Percentiles rank a stretch among this genome's conserved stretches.
phyloP scores from a whole-genome alignment of 2,329 filamentous ascomycete species.

The Penicillium brasilianum region DNA sequence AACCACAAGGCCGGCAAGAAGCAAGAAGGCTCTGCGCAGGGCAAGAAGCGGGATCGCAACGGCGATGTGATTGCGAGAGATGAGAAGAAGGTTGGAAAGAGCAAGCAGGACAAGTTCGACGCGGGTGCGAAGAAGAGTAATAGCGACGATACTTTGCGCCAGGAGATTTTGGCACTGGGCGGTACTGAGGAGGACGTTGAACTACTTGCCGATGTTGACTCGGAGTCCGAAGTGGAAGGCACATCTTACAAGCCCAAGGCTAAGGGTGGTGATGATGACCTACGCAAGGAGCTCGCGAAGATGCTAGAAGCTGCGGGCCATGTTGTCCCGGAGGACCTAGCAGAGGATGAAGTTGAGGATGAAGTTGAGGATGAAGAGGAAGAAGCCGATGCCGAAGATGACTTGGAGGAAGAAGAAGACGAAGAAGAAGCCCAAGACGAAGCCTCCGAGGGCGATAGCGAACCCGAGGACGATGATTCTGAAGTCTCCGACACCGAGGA shows the following conservation, averaged over 20 bases:
- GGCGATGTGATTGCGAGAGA: conserved; percentile 50
- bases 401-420: conserved; percentile 39
- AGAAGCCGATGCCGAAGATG: conserved; percentile 35
- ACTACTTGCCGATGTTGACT: conserved; percentile 50
- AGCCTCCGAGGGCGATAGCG: conserved; percentile 36
- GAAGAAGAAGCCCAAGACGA: conserved; percentile 42
- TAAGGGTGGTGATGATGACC: conserved; percentile 39
- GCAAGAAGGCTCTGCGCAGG: conserved; percentile 34
- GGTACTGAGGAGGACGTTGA: conserved; percentile 57
- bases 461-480: conserved; percentile 36
- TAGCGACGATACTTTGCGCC: conserved; percentile 42
- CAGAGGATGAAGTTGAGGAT: conserved; percentile 38
- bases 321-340: conserved; percentile 41
- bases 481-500: conserved; percentile 37
- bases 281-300: conserved; percentile 48
- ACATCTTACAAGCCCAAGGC: conserved; percentile 27
- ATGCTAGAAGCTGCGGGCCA: conserved; percentile 45
- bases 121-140: conserved; percentile 22
- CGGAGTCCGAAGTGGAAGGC: conserved; percentile 54
- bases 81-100: conserved; percentile 35
- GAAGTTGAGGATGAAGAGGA: conserved; percentile 36
- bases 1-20: conserved; percentile 29
- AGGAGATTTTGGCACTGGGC: conserved; percentile 54
- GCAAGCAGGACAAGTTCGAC: conserved; percentile 26
- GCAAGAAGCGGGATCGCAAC: conserved; percentile 54